Conservation (phyloP, 169 alveolate genomes). For the Cryptosporidium canis region DNA sequence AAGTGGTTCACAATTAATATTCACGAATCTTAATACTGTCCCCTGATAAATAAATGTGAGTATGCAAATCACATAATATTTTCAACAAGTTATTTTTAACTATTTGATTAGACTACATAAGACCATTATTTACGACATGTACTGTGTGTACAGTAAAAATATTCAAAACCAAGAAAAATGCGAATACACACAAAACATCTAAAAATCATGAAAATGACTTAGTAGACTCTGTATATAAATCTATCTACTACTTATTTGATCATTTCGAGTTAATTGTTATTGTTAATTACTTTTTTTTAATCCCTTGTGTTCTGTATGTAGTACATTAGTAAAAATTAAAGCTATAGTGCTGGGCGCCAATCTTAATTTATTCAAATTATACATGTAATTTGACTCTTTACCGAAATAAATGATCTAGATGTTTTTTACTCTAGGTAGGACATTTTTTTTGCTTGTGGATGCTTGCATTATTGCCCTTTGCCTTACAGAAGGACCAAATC, state of each 20-base stretch:
- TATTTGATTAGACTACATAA: not conserved
- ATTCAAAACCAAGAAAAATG: not conserved
- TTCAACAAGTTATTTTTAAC: not conserved
- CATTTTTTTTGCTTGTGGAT: not conserved
- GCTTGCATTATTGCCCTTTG: constrained; percentile 7
- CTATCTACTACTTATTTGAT: no score
- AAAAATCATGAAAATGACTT: no score
- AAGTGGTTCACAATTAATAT: not conserved
- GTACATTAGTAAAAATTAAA: not conserved
- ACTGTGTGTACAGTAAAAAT: constrained; percentile 35
- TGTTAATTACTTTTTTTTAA: no score
- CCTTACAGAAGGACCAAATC: constrained; percentile 62
- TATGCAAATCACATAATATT: not conserved
- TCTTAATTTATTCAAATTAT: not conserved
- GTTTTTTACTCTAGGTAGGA: not conserved
- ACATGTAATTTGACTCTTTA: not conserved
- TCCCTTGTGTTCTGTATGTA: no score
- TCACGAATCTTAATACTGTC: not conserved
- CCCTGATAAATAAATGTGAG: not conserved
- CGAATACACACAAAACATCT: not conserved
- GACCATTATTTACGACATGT: constrained; percentile 49
- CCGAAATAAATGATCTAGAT: not conserved
- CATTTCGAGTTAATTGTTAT: no score
- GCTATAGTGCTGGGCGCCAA: not conserved
- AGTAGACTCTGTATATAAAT: no score